phyloP scores from a whole-genome alignment of 768 basidiomycete species.

The Candolleomyces aberdarensis region DNA sequence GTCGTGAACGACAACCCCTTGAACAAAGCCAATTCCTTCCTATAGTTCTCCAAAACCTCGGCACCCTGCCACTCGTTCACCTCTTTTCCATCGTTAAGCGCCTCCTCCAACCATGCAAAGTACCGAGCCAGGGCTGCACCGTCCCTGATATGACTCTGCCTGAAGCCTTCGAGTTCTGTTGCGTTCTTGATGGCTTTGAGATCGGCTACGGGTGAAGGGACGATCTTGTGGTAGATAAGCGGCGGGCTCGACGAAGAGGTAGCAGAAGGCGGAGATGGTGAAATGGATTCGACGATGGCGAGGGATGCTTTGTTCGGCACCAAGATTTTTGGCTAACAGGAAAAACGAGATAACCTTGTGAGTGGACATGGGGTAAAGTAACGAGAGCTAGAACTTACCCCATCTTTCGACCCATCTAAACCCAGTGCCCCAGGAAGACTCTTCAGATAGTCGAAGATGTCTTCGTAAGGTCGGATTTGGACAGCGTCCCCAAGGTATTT shows the following conservation, averaged over 20 bases:
- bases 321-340: slow-evolving; percentile 55
- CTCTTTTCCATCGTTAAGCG: slow-evolving; percentile 56
- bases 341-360: neutral
- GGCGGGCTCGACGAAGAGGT: neutral
- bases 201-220: slow-evolving; percentile 73
- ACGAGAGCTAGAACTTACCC: slow-evolving; percentile 20
- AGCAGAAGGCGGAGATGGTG: neutral
- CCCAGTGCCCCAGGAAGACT: slow-evolving; percentile 36
- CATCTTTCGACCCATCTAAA: slow-evolving; percentile 23
- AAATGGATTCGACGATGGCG: slow-evolving; percentile 75
- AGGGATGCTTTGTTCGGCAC: slow-evolving; percentile 76
- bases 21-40: slow-evolving; percentile 81
- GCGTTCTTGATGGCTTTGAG: slow-evolving; percentile 79
- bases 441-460: slow-evolving; percentile 63
- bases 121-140: slow-evolving; percentile 85
- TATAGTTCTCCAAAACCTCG: slow-evolving; percentile 70
- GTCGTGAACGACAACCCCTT: slow-evolving; percentile 88
- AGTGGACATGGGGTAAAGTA: neutral
- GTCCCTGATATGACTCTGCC: slow-evolving; percentile 85
- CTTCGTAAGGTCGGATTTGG: slow-evolving; percentile 66
- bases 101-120: slow-evolving; percentile 93
- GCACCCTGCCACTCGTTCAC: slow-evolving; percentile 82
- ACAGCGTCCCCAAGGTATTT: slow-evolving; percentile 56
- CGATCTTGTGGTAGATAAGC: slow-evolving; percentile 13
- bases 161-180: slow-evolving; percentile 86